Evolutionary conservation across 2,329 filamentous ascomycete species (phyloP).

Genomic region (Elsinoe batatas): DNA sequence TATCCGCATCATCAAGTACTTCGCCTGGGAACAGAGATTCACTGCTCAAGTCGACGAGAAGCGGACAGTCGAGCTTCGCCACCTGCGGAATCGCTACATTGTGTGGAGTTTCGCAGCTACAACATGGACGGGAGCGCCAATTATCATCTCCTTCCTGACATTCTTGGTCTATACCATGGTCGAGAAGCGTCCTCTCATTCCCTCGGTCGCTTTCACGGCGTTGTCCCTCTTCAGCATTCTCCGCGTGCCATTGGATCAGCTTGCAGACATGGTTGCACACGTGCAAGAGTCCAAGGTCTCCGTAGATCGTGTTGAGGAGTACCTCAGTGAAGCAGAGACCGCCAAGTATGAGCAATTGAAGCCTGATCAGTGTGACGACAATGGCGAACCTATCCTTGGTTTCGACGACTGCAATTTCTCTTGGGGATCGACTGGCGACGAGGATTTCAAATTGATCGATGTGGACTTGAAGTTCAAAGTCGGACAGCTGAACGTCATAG

Average conservation of each 20-base stretch:
- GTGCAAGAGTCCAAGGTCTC: constrained; percentile 97
- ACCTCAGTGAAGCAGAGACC: constrained; percentile 85
- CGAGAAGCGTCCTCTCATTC: constrained; percentile 79
- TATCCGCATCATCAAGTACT: constrained; percentile 98
- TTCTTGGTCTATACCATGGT: constrained; percentile 88
- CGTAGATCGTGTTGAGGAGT: constrained; percentile 91
- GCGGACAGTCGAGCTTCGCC: constrained; percentile 64
- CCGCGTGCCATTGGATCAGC: constrained; percentile 83
- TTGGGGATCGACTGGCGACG: constrained; percentile 58
- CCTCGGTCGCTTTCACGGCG: constrained; percentile 90
- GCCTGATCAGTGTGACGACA: constrained; percentile 56
- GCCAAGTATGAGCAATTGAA: constrained; percentile 86
- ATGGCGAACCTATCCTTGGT: constrained; percentile 66
- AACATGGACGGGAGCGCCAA: constrained; percentile 91
- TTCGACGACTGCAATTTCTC: constrained; percentile 78
- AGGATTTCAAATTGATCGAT: constrained; percentile 64
- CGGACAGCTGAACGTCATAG: constrained; percentile 83
- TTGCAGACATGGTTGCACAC: constrained; percentile 97
- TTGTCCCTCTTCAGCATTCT: constrained; percentile 92
- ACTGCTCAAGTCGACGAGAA: constrained; percentile 81
- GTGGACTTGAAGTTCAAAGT: constrained; percentile 73
- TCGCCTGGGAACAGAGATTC: constrained; percentile 94
- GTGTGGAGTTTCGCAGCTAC: constrained; percentile 87
- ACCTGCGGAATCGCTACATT: constrained; percentile 73
- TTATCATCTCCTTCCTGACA: constrained; percentile 91